Base-by-base conservation (phyloP, 345 rosid genomes). In the Cardiospermum halicacabum region DNA sequence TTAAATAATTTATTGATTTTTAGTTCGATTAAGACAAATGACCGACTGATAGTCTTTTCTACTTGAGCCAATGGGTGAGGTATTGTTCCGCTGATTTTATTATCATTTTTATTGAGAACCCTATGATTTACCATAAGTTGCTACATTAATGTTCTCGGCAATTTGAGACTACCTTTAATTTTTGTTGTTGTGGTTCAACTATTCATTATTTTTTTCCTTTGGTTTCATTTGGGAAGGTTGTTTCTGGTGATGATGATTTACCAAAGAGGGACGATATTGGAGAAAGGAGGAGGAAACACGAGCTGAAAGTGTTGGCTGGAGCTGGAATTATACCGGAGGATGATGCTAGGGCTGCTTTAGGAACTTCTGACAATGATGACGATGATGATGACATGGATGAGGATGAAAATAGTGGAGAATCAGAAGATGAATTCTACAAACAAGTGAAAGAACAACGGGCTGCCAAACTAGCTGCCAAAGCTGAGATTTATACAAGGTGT, bases 241-340 rank as follows among this genome's bases (percentile, higher is more conserved):
- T 93, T 58, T 88, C 85, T 25, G 97, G 98, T 60, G 97, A 89
- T 64, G 96, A 88, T 73, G 96, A 92, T 78, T 68, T 92, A 65
- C 98, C 96, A 0, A 82, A 56, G 78, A 77, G 98, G 65, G 98
- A 92, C 78, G 97, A 92, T 71, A 86, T 93, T 67, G 98, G 98
- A 68, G 97, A 90, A 77, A 80, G 97, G 72, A 85, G 97, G 73
- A 85, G 92, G 78, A 88, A 86, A 67, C 82, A 82, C 69, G 98
- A 93, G 75, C 83, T 90, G 27, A 79, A 83, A 76, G 92, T 90
- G 57, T 76, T 93, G 74, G 85, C 91, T 42, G 81, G 80, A 64
- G 96, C 97, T 70, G 93, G 94, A 73, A 72, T 93, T 56, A 72
- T 57, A 69, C 75, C 90, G 26, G 85, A 79, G 65, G 89, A 82